Conservation (phyloP, 352 stramenopile species). For the Thraustochytrium striatum region DNA sequence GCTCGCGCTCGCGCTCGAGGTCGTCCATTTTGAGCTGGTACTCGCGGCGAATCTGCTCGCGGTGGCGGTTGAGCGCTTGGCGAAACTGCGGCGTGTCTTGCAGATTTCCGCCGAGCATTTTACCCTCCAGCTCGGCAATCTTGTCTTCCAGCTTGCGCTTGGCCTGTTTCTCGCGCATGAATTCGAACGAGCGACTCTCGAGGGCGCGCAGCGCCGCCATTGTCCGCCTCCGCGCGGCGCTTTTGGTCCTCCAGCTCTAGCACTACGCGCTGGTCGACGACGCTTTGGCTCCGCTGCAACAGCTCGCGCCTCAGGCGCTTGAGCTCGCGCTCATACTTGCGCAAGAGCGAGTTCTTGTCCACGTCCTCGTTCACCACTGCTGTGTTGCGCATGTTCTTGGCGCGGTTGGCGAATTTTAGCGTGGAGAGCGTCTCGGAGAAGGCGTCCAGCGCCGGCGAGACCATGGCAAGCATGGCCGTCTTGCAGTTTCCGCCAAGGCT, state of each 20-base stretch:
- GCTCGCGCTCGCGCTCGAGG: slow-evolving; percentile 85
- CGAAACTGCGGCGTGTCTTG: slow-evolving; percentile 63
- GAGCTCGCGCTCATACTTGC: slow-evolving; percentile 86
- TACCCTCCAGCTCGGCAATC: slow-evolving; percentile 81
- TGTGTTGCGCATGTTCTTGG: slow-evolving; percentile 78
- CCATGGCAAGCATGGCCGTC: slow-evolving; percentile 93
- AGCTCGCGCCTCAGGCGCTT: slow-evolving; percentile 83
- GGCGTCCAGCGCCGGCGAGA: slow-evolving; percentile 71
- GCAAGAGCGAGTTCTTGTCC: slow-evolving; percentile 81
- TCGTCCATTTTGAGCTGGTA: slow-evolving; percentile 83
- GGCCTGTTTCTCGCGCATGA: slow-evolving; percentile 90
- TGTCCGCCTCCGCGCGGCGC: slow-evolving; percentile 82
- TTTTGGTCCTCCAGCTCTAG: slow-evolving; percentile 78
- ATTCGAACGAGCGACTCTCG: slow-evolving; percentile 80
- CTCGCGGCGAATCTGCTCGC: slow-evolving; percentile 75
- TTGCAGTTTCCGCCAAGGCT: slow-evolving; percentile 83
- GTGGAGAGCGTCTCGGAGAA: slow-evolving; percentile 72
- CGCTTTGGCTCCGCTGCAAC: slow-evolving; percentile 80
- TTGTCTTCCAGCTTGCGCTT: slow-evolving; percentile 87
- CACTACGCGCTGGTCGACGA: slow-evolving; percentile 84
- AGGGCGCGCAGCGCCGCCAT: slow-evolving; percentile 85
- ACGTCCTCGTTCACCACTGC: slow-evolving; percentile 78
- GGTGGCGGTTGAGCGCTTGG: slow-evolving; percentile 76
- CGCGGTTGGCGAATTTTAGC: slow-evolving; percentile 82
- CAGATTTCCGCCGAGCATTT: slow-evolving; percentile 73